phyloP scores from a whole-genome alignment of 306 rosid species.

The Luffa aegyptiaca region DNA sequence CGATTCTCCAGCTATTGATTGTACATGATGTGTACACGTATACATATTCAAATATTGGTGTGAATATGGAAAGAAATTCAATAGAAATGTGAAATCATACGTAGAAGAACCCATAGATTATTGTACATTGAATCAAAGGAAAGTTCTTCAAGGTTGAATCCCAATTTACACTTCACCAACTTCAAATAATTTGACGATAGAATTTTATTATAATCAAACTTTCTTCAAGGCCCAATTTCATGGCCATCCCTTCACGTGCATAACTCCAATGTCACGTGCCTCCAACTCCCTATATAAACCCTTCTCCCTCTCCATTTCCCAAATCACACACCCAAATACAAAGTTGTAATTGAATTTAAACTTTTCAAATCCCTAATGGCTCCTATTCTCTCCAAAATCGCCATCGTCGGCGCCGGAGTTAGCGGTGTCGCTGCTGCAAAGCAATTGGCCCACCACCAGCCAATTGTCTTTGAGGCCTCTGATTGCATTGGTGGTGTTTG shows the following conservation, averaged over 20 bases:
- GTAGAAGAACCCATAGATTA: neutral
- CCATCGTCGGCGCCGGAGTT: conserved; percentile 57
- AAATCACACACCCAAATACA: neutral
- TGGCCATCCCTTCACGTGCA: neutral
- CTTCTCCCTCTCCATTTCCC: neutral
- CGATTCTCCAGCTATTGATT: no score
- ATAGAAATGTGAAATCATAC: neutral
- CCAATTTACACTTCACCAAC: conserved; percentile 3
- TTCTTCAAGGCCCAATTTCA: neutral
- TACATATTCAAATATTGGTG: neutral
- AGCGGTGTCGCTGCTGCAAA: conserved; percentile 66
- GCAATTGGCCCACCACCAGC: conserved; percentile 33
- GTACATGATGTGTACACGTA: neutral
- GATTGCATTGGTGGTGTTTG: conserved; percentile 59
- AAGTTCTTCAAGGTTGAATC: neutral
- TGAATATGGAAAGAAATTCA: neutral
- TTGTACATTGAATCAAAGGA: neutral
- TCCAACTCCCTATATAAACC: neutral
- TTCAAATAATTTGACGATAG: neutral
- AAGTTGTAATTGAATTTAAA: no score
- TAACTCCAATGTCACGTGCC: neutral
- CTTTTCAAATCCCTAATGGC: neutral
- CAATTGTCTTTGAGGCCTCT: conserved; percentile 45
- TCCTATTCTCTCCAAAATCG: conserved; percentile 25
- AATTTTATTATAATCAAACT: neutral